Percentiles rank a stretch among this genome's conserved stretches.
These are phyloP conservation scores for Phytophthora gonapodyides DNA, from an alignment of 352 stramenopile species.

Conservation along the genomic window DNA sequence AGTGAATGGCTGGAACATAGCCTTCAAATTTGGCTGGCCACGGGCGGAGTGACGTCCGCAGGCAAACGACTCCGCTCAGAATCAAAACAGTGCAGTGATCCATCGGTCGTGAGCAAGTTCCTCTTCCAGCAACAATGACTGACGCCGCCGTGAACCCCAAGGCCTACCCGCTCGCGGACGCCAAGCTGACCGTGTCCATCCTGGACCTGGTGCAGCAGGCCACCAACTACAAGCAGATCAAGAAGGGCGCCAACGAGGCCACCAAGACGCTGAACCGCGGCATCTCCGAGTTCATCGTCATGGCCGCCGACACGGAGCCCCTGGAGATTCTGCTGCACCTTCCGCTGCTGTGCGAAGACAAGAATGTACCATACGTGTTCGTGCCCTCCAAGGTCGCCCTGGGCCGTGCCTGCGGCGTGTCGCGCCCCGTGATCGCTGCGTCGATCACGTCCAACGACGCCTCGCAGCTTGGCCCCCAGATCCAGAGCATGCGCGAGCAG, in stretches of 20 bases:
- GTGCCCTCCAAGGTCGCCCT: slow-evolving; percentile 98
- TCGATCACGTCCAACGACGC: slow-evolving; percentile 99
- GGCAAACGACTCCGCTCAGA: slow-evolving; percentile 6
- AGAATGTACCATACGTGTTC: slow-evolving; percentile 94
- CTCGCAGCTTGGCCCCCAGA: slow-evolving; percentile 98
- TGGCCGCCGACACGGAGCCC: slow-evolving; percentile 99
- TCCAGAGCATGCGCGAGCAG: slow-evolving; percentile 99
- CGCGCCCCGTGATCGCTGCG: slow-evolving; percentile 97
- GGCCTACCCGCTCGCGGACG: slow-evolving; percentile 98
- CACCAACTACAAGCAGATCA: slow-evolving; percentile 99
- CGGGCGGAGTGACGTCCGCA: background rate
- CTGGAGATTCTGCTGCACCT: slow-evolving; percentile 99
- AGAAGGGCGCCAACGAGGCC: slow-evolving; percentile 99
- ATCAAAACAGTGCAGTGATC: slow-evolving; percentile 83
- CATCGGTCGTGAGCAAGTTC: slow-evolving; percentile 86
- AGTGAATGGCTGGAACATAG: slow-evolving; percentile 12
- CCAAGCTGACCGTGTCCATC: slow-evolving; percentile 98
- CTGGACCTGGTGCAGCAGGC: slow-evolving; percentile 99
- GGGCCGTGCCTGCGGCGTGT: slow-evolving; percentile 98
- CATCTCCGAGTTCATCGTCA: slow-evolving; percentile 99
- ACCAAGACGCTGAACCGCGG: slow-evolving; percentile 99
- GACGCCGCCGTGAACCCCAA: slow-evolving; percentile 92
- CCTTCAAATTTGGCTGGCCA: slow-evolving; percentile 12
- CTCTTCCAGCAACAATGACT: slow-evolving; percentile 50
- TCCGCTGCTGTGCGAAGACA: slow-evolving; percentile 98